Percentiles rank a stretch among this genome's conserved stretches.
phyloP scores from a whole-genome alignment of 2,329 filamentous ascomycete genomes.

The Penicillium verrucosum region DNA sequence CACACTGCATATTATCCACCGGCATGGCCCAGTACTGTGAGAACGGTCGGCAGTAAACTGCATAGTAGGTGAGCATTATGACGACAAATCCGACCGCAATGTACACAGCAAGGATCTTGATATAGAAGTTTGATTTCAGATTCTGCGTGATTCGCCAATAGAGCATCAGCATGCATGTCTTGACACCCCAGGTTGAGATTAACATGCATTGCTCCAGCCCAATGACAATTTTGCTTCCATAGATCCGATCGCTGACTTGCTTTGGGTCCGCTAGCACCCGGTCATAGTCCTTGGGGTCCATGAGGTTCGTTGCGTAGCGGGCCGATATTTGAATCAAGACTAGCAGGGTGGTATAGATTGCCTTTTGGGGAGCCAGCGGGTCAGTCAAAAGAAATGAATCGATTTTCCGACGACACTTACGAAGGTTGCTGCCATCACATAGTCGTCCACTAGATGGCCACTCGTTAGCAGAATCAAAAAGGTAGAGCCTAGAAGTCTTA shows the following conservation, averaged over 20 bases:
- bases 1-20: conserved; percentile 38
- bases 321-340: conserved; percentile 39
- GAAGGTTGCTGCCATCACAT: conserved; percentile 38
- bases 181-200: conserved; percentile 50
- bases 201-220: conserved; percentile 51
- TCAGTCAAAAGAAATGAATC: background rate
- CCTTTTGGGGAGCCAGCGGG: conserved; percentile 16
- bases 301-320: conserved; percentile 39
- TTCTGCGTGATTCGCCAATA: conserved; percentile 47
- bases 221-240: conserved; percentile 50
- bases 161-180: conserved; percentile 51
- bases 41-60: conserved; percentile 51
- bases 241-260: conserved; percentile 44
- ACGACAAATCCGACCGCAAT: conserved; percentile 45
- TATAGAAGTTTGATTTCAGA: conserved; percentile 34
- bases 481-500: conserved; percentile 9
- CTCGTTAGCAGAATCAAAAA: background rate
- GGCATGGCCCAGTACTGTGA: conserved; percentile 51
- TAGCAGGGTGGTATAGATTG: conserved; percentile 35
- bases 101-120: conserved; percentile 44
- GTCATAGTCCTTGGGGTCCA: conserved; percentile 34
- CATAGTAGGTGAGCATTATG: conserved; percentile 50
- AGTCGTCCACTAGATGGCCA: conserved; percentile 33
- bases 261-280: conserved; percentile 33
- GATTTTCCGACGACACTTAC: conserved; percentile 24